phyloP scores from a whole-genome alignment of 306 rosid genomes.

The Acacia acuminata region DNA sequence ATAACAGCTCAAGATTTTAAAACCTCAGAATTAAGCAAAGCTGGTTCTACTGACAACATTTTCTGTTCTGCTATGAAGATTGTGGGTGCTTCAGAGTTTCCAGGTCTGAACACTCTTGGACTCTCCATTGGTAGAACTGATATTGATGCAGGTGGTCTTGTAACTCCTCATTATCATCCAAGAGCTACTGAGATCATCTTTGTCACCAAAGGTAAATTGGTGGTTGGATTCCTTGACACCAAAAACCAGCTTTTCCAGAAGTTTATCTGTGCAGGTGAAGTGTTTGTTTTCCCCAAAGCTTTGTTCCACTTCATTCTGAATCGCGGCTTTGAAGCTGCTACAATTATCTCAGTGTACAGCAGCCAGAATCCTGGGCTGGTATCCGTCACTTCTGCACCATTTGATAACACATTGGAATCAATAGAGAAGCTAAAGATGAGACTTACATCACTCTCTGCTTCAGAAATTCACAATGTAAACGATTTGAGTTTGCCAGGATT shows the following conservation, averaged over 20 bases:
- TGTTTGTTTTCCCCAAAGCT: slow-evolving; percentile 73
- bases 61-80: slow-evolving; percentile 43
- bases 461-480: neutral
- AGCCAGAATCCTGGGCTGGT: slow-evolving; percentile 77
- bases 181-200: slow-evolving; percentile 70
- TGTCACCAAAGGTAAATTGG: slow-evolving; percentile 51
- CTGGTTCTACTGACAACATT: slow-evolving; percentile 44
- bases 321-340: slow-evolving; percentile 48
- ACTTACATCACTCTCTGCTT: slow-evolving; percentile 39
- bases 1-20: slow-evolving; percentile 57
- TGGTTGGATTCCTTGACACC: slow-evolving; percentile 64
- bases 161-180: slow-evolving; percentile 65
- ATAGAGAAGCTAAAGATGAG: slow-evolving; percentile 41
- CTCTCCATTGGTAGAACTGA: slow-evolving; percentile 70
- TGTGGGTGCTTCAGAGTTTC: slow-evolving; percentile 56
- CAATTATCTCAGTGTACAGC: slow-evolving; percentile 55
- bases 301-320: slow-evolving; percentile 64
- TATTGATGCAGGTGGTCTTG: slow-evolving; percentile 51
- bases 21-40: slow-evolving; percentile 43
- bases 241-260: slow-evolving; percentile 48
- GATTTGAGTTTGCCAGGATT: slow-evolving; percentile 23
- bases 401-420: slow-evolving; percentile 33
- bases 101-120: slow-evolving; percentile 76
- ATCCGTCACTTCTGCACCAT: slow-evolving; percentile 30
- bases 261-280: slow-evolving; percentile 53